These are phyloP conservation scores for Mycena metata DNA, from an alignment of 768 basidiomycete species.

Conservation along the genomic window DNA sequence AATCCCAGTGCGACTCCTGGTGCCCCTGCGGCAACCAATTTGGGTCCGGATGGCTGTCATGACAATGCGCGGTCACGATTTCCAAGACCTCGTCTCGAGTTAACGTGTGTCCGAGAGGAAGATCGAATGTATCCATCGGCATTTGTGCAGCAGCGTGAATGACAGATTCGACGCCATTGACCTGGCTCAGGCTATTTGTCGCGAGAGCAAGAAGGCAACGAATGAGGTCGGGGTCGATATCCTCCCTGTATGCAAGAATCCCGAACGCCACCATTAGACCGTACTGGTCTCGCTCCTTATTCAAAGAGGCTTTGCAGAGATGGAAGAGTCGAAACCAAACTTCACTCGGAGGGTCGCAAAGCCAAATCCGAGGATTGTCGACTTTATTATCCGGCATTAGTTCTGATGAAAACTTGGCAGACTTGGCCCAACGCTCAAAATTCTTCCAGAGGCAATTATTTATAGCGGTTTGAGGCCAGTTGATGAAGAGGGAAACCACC, in stretches of 20 bases:
- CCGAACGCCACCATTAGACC: slow-evolving; percentile 14
- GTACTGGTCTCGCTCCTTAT: slow-evolving; percentile 11
- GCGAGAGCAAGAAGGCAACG: slow-evolving; percentile 23
- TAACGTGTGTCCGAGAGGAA: not conserved
- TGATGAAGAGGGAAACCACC: slow-evolving; percentile 14
- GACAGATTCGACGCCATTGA: not conserved
- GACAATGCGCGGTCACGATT: not conserved
- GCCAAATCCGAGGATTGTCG: slow-evolving; percentile 7
- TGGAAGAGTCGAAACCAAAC: slow-evolving; percentile 22
- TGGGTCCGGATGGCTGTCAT: not conserved
- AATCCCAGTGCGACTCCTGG: not conserved
- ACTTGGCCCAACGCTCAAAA: slow-evolving; percentile 1
- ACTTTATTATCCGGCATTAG: not conserved
- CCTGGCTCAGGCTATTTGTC: not conserved
- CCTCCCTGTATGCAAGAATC: slow-evolving; percentile 17
- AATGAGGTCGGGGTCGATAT: slow-evolving; percentile 12
- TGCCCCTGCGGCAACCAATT: not conserved
- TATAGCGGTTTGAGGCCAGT: slow-evolving; percentile 20
- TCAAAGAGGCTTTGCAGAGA: not conserved
- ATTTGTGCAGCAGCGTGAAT: not conserved
- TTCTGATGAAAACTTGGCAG: not conserved
- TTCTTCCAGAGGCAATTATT: slow-evolving; percentile 14
- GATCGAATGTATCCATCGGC: slow-evolving; percentile 12
- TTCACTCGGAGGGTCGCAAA: not conserved
- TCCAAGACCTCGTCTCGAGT: not conserved